These are phyloP conservation scores for Penicillium soppii DNA, from an alignment of 495 filamentous ascomycete species.

Conservation along the genomic window DNA sequence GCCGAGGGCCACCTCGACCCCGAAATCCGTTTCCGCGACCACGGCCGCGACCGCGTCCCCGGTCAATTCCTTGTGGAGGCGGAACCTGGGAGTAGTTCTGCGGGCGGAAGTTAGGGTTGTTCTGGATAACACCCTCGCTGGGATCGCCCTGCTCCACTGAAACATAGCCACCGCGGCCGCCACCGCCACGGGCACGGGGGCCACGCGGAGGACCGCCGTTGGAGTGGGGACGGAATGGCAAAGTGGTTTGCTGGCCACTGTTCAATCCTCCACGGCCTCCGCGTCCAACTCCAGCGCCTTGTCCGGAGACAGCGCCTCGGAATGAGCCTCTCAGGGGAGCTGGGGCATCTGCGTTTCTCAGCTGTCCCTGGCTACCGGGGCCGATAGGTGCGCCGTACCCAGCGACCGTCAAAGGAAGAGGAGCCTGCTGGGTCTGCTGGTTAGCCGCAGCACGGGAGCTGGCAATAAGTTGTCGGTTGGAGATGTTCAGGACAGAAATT, in stretches of 20 bases:
- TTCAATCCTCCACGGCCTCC: conserved; percentile 42
- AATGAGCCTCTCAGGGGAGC: conserved; percentile 69
- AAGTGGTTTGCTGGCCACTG: conserved; percentile 36
- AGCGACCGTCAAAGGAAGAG: conserved; percentile 56
- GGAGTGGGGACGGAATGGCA: conserved; percentile 38
- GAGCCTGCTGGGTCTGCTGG: conserved; percentile 50
- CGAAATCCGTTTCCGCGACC: conserved; percentile 36
- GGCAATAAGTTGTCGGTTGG: conserved; percentile 75
- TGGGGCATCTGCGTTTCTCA: conserved; percentile 66
- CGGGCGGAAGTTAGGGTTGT: conserved; percentile 55
- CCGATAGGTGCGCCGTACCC: conserved; percentile 60
- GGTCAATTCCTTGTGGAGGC: conserved; percentile 69
- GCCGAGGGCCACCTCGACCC: conserved; percentile 30
- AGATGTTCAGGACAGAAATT: conserved; percentile 82
- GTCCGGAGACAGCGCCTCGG: conserved; percentile 60
- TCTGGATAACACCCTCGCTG: conserved; percentile 46
- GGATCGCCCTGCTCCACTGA: conserved; percentile 52
- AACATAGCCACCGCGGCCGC: conserved; percentile 48
- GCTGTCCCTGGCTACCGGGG: conserved; percentile 61
- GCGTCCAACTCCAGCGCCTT: conserved; percentile 28
- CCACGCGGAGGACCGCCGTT: conserved; percentile 32
- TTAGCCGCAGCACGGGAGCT: conserved; percentile 68
- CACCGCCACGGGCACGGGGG: conserved; percentile 33
- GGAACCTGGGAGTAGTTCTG: conserved; percentile 72
- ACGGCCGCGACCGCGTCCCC: conserved; percentile 55